Conservation (phyloP, 345 rosid species). For the Populus nigra region DNA sequence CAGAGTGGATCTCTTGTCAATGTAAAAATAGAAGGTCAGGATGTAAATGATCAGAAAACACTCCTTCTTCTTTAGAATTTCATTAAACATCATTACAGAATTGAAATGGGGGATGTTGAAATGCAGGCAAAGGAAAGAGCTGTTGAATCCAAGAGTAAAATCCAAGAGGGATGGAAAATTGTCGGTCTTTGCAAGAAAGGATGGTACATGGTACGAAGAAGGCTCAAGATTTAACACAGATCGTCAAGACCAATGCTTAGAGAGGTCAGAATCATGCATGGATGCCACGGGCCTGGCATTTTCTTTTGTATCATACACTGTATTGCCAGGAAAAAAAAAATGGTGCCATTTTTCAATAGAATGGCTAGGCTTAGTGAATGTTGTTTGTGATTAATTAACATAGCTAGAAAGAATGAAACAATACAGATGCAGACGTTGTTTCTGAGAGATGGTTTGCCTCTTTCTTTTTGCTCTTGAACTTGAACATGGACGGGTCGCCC, state of each 20-base stretch:
- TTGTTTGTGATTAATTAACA: too few species aligned
- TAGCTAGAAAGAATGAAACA: too few species aligned
- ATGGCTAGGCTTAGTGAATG: not conserved
- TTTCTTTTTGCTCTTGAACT: not conserved
- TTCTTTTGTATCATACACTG: not conserved
- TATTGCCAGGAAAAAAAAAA: not conserved
- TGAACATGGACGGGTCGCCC: not conserved
- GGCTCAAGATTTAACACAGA: not conserved
- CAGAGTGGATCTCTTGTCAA: not conserved
- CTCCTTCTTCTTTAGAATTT: too few species aligned
- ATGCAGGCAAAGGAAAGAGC: not conserved
- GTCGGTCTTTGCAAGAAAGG: conserved; percentile 9
- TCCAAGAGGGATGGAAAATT: conserved; percentile 12
- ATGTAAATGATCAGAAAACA: not conserved
- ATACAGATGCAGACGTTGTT: not conserved
- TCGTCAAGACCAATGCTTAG: not conserved
- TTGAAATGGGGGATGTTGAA: not conserved
- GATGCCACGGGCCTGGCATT: not conserved
- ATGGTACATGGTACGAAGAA: conserved; percentile 10
- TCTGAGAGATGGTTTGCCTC: not conserved
- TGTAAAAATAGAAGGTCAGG: not conserved
- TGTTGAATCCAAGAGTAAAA: not conserved
- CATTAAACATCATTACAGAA: not conserved
- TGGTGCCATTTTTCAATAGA: not conserved
- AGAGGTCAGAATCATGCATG: not conserved